Evolutionary conservation across 192 early-diverging fungal genomes (phyloP).

Genomic region (Backusella circina): DNA sequence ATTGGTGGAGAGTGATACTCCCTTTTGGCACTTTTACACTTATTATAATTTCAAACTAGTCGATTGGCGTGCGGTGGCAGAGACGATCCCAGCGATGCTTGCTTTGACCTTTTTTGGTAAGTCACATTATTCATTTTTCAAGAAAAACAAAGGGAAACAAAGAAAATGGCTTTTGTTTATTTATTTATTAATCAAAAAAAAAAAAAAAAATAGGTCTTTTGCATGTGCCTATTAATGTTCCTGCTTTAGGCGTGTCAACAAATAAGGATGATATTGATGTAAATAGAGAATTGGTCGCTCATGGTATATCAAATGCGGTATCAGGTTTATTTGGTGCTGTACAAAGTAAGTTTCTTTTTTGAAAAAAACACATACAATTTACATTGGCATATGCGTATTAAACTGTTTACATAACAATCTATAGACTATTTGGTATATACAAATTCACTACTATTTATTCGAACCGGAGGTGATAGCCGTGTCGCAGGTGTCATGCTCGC

Average conservation of each 20-base stretch:
- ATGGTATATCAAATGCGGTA: slow-evolving; percentile 85
- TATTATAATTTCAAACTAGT: slow-evolving; percentile 64
- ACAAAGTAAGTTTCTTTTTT: slow-evolving; percentile 53
- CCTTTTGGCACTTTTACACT: slow-evolving; percentile 90
- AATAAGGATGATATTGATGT: slow-evolving; percentile 84
- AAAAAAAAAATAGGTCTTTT: slow-evolving; percentile 57
- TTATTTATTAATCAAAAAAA: not conserved
- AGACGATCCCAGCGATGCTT: slow-evolving; percentile 86
- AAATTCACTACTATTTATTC: slow-evolving; percentile 89
- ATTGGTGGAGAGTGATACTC: slow-evolving; percentile 64
- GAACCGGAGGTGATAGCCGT: slow-evolving; percentile 84
- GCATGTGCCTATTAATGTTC: slow-evolving; percentile 97
- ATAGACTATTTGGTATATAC: slow-evolving; percentile 92
- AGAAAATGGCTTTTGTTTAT: too few species aligned
- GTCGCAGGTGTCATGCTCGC: slow-evolving; percentile 86
- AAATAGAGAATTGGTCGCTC: slow-evolving; percentile 89
- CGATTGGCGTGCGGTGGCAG: slow-evolving; percentile 62
- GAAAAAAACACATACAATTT: not conserved
- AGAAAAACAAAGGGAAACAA: not conserved
- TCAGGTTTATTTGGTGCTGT: slow-evolving; percentile 77
- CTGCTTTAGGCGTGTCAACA: slow-evolving; percentile 89
- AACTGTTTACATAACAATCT: not conserved
- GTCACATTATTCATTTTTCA: not conserved
- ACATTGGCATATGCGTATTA: not conserved
- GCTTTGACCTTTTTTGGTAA: slow-evolving; percentile 89